Conservation (phyloP, 2,329 filamentous ascomycete genomes). For the Fusarium metavorans region DNA sequence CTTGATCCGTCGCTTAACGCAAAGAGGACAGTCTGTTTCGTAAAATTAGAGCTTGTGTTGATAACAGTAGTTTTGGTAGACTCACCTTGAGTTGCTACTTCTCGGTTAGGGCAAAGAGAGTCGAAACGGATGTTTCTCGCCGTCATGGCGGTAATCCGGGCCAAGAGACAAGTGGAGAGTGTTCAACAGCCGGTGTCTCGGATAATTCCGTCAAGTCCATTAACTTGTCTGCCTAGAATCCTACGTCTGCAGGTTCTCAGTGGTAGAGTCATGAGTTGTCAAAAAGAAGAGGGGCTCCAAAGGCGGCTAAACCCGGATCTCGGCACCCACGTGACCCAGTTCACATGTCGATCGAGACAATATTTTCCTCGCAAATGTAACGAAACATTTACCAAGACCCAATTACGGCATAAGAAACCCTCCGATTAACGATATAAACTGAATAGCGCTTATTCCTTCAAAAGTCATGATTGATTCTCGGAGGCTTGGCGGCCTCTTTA, state of each 20-base stretch:
- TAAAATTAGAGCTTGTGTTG: background rate
- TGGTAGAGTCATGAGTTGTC: background rate
- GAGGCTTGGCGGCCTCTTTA: background rate
- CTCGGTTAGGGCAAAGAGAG: conserved; percentile 23
- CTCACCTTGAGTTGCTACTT: conserved; percentile 29
- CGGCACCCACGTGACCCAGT: background rate
- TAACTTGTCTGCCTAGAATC: background rate
- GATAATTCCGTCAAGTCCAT: background rate
- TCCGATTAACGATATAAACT: background rate
- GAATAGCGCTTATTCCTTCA: background rate
- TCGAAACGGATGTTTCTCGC: conserved; percentile 31
- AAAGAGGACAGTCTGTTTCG: conserved; percentile 30
- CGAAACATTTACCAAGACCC: background rate
- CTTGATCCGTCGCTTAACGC: conserved; percentile 33
- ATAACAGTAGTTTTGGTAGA: background rate
- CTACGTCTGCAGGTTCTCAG: background rate
- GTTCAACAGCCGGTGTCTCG: background rate
- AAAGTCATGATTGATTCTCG: background rate
- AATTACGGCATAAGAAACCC: background rate
- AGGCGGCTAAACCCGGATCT: background rate
- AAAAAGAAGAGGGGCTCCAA: background rate
- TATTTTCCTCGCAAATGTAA: background rate
- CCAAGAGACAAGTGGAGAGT: background rate
- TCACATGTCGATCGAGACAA: background rate
- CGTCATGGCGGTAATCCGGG: background rate